Evolutionary conservation across 768 basidiomycete genomes (phyloP).

Genomic region (Auricularia sp.): DNA sequence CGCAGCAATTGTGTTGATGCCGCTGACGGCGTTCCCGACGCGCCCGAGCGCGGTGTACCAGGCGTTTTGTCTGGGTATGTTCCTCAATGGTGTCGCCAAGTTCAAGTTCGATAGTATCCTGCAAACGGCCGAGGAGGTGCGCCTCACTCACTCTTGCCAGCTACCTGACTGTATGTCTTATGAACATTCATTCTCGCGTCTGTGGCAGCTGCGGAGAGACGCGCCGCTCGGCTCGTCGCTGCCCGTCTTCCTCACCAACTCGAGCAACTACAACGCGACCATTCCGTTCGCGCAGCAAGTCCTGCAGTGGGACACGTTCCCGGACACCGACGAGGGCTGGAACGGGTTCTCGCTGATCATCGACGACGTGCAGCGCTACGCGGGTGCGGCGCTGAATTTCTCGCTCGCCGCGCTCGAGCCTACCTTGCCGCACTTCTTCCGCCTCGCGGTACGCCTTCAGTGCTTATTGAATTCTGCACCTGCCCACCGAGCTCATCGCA

Average conservation of each 20-base stretch:
- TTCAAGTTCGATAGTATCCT: slow-evolving; percentile 76
- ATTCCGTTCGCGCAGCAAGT: slow-evolving; percentile 45
- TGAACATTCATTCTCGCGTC: slow-evolving; percentile 4
- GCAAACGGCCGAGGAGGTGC: slow-evolving; percentile 61
- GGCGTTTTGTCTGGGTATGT: slow-evolving; percentile 73
- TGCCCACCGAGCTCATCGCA: background rate
- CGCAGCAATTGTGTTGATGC: slow-evolving; percentile 61
- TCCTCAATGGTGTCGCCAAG: slow-evolving; percentile 67
- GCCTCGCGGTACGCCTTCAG: slow-evolving; percentile 52
- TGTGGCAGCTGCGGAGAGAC: slow-evolving; percentile 55
- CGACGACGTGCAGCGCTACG: slow-evolving; percentile 78
- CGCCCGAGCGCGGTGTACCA: slow-evolving; percentile 71
- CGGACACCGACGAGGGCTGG: slow-evolving; percentile 39
- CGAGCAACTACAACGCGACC: slow-evolving; percentile 51
- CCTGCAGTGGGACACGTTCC: slow-evolving; percentile 46
- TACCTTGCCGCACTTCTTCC: slow-evolving; percentile 64
- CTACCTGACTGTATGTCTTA: background rate
- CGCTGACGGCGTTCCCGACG: slow-evolving; percentile 74
- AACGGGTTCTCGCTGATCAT: slow-evolving; percentile 70
- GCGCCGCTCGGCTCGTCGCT: slow-evolving; percentile 59
- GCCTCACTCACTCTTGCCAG: slow-evolving; percentile 15
- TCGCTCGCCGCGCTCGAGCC: slow-evolving; percentile 53
- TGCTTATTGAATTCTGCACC: background rate
- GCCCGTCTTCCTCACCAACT: slow-evolving; percentile 64
- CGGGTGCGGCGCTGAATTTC: slow-evolving; percentile 61